Evolutionary conservation across 768 basidiomycete genomes (phyloP), one percentile per base, ranked within the genome.

Genomic region (Amanita exitialis): DNA sequence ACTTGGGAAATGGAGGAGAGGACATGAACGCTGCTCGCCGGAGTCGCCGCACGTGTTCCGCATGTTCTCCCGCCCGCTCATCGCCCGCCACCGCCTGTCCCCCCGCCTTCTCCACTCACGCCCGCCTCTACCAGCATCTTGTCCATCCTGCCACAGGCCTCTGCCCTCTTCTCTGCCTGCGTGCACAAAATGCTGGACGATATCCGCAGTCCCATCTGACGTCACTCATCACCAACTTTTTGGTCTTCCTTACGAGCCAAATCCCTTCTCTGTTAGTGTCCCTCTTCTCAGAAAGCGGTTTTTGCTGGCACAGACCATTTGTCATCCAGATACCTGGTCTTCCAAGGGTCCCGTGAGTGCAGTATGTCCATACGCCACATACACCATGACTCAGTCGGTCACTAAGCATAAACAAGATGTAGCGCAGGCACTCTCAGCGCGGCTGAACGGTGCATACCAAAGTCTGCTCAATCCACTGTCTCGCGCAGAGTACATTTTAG

Each of bases 261-360:
- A 87, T 61, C 83, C 83, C 6, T 95, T 90, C 66, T 64, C 72
- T 13, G 66, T 97, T 38, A 81, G 92, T 61, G 58, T 74, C 13
- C 58, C 66, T 1, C 67, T 74, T 16, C 67, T 96, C 53, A 83
- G 80, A 63, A 68, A 70, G 32, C 74, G 76, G 25, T 94, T 90
- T 62, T 69, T 86, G 30, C 68, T 75, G 42, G 78, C 86, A 3
- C 93, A 95, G 61, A 73, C 80, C 18, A 68, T 79, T 18, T 82
- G 89, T 47, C 93, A 97, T 69, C 93, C 93, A 0, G 93, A 97
- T 63, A 74, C 81, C 10, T 95, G 88, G 85, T 76, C 81, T 30
- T 76, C 79, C 27, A 75, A 78, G 59, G 80, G 80, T 51, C 65
- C 75, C 53, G 87, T 86, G 66, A 60, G 65, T 67, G 18, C 47